Percentiles rank a stretch among this genome's conserved stretches.
phyloP scores from a whole-genome alignment of 1,284 basidiomycete species.

The Trametes versicolor region DNA sequence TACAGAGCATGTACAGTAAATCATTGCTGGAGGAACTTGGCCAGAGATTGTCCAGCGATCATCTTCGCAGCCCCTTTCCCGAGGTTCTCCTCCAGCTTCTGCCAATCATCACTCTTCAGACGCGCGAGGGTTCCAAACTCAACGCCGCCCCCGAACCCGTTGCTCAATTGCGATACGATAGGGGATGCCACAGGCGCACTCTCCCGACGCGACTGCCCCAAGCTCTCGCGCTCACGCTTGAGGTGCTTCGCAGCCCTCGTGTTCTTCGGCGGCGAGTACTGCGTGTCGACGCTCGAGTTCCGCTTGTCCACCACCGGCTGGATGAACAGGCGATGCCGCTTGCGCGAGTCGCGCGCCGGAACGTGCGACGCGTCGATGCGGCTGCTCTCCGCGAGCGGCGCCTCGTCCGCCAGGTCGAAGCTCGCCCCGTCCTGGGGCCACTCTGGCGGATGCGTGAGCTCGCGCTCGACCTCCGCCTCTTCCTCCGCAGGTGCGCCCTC shows the following conservation, averaged over 20 bases:
- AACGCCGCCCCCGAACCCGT: background rate
- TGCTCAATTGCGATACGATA: background rate
- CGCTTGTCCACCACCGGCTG: conserved; percentile 5
- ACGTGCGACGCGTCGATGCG: conserved; percentile 14
- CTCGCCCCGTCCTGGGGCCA: conserved; percentile 9
- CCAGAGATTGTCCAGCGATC: conserved; percentile 21
- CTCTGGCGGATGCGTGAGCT: conserved; percentile 16
- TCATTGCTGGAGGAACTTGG: conserved; percentile 10
- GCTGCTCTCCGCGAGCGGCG: conserved; percentile 31
- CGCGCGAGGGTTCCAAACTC: conserved; percentile 11
- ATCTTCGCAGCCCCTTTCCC: conserved; percentile 21
- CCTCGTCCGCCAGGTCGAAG: conserved; percentile 15
- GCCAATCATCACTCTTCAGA: conserved; percentile 12
- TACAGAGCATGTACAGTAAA: background rate
- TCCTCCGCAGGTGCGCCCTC: conserved; percentile 1
- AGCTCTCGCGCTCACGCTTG: conserved; percentile 21
- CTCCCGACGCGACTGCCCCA: conserved; percentile 6
- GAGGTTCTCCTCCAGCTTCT: conserved; percentile 12
- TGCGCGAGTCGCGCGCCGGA: conserved; percentile 4
- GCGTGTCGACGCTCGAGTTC: background rate
- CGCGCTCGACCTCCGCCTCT: conserved; percentile 25
- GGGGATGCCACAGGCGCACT: background rate
- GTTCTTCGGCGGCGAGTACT: conserved; percentile 37
- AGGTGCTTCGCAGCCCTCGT: conserved; percentile 33
- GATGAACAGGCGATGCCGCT: conserved; percentile 16